Base-by-base conservation (phyloP, 1,284 basidiomycete genomes). In the Heterobasidion irregulare region DNA sequence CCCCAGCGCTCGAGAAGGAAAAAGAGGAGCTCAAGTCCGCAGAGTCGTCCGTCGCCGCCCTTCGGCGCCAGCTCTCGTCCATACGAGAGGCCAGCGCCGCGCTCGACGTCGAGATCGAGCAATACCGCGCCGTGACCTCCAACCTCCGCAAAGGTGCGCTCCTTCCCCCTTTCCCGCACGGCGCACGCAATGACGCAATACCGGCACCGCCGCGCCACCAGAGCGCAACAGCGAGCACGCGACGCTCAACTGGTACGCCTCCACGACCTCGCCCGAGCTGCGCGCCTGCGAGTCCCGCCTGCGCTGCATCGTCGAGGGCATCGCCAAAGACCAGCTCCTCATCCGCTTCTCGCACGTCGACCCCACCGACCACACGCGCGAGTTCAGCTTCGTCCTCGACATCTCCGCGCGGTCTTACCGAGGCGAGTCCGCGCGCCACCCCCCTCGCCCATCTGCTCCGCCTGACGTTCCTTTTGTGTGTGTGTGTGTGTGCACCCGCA, bases 321-420 rank as follows among this genome's bases (percentile, higher is more conserved):
- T 93, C 26, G 82, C 83, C 60, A 74, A 73, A 47, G 84, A 90
- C 64, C 80, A 82, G 52, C 74, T 94, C 10, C 75, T 92, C 49
- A 72, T 94, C 52, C 80, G 84, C 5, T 93, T 92, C 69, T 79
- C 78, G 3, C 72, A 82, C 53, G 68, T 94, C 46, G 86, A 90
- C 63, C 72, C 77, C 2, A 62, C 70, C 0, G 78, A 86, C 55
- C 73, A 47, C 7, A 53, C 77, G 13, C 75, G 79, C 35, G 89
- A 92, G 62, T 91, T 84, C 59, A 85, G 78, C 54, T 75, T 94
- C 56, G 83, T 93, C 0, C 66, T 94, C 32, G 90, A 95, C 63
- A 74, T 92, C 15, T 82, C 84, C 0, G 68, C 70, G 8, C 68
- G 71, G 10, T 67, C 72, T 2, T 93, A 91, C 63, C 79, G 79